Conservation (phyloP, 1,284 basidiomycete species). For the Salmacisia buchloeana region DNA sequence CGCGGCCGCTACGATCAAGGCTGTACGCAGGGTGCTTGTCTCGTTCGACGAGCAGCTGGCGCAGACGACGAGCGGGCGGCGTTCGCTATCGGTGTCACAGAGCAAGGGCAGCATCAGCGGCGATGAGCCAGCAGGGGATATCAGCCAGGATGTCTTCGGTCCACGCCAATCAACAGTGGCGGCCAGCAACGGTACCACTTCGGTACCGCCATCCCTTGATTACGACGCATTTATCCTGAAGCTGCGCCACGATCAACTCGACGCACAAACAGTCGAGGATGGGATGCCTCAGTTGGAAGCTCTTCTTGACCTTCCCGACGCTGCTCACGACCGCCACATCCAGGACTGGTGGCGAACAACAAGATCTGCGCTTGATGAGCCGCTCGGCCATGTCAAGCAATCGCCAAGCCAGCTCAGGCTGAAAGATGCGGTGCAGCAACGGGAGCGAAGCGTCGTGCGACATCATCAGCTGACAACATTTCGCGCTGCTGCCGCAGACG, state of each 20-base stretch:
- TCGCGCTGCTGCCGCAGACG: background rate
- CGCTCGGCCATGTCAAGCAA: background rate
- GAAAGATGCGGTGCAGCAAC: background rate
- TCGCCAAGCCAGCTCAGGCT: background rate
- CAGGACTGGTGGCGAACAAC: background rate
- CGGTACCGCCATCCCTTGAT: background rate
- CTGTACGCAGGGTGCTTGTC: background rate
- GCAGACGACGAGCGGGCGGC: background rate
- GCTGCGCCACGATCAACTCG: constrained; percentile 3
- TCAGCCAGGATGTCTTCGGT: constrained; percentile 4
- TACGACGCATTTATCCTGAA: background rate
- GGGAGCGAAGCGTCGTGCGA: background rate
- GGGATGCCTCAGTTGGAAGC: constrained; percentile 7
- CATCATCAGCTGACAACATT: background rate
- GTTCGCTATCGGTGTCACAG: background rate
- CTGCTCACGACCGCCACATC: background rate
- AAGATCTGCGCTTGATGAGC: background rate
- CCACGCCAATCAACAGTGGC: background rate
- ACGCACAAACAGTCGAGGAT: constrained; percentile 10
- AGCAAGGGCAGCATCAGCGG: background rate
- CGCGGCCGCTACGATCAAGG: background rate
- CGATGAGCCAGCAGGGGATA: background rate
- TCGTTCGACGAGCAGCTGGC: background rate
- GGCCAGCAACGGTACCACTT: too few species aligned
- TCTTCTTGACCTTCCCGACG: constrained; percentile 7